phyloP scores from a whole-genome alignment of 2,329 filamentous ascomycete species.

The Aspergillus pseudoterreus region DNA sequence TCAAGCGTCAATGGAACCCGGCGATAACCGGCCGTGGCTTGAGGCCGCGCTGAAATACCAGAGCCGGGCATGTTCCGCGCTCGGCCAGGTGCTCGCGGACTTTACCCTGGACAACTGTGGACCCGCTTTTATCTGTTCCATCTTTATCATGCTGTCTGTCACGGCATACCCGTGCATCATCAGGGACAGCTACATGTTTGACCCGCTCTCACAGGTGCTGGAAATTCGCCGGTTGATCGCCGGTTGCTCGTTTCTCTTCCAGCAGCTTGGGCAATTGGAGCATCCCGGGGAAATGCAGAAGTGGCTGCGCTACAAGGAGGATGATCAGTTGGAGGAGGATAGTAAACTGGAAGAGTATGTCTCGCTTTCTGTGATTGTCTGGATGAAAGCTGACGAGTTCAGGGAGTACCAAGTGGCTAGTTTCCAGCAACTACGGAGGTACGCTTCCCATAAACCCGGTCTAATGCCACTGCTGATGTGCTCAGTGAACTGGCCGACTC shows the following conservation, averaged over 20 bases:
- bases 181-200: slow-evolving; percentile 17
- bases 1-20: slow-evolving; percentile 35
- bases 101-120: slow-evolving; percentile 41
- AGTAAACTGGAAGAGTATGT: slow-evolving; percentile 7
- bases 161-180: slow-evolving; percentile 29
- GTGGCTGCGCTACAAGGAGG: slow-evolving; percentile 21
- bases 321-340: slow-evolving; percentile 8
- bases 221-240: slow-evolving; percentile 27
- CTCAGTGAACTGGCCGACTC: slow-evolving; percentile 24
- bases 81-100: slow-evolving; percentile 31
- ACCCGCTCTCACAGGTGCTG: slow-evolving; percentile 25
- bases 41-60: slow-evolving; percentile 36
- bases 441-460: not conserved
- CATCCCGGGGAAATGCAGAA: slow-evolving; percentile 21
- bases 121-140: slow-evolving; percentile 39
- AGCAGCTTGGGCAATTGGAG: slow-evolving; percentile 20
- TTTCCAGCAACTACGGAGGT: slow-evolving; percentile 12
- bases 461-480: slow-evolving; percentile 3
- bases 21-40: slow-evolving; percentile 29
- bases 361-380: not conserved
- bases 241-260: slow-evolving; percentile 28
- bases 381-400: not conserved
- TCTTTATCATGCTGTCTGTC: slow-evolving; percentile 38
- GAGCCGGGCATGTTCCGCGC: slow-evolving; percentile 30
- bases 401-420: not conserved